Conservation (phyloP, 192 early-diverging fungal species). For the Entomortierella beljakovae region DNA sequence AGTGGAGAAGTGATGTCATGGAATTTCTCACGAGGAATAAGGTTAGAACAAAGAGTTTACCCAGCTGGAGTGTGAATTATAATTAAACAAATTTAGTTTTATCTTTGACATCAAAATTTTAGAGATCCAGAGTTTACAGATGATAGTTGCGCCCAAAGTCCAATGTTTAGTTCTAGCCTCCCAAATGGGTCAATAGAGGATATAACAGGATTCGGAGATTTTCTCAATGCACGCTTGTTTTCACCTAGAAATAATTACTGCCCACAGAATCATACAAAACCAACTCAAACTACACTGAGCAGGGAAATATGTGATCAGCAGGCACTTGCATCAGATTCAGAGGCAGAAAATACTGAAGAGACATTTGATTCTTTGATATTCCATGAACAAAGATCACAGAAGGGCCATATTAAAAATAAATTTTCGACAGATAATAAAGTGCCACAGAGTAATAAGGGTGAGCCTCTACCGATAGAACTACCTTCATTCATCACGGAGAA, state of each 20-base stretch:
- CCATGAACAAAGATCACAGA: too few species aligned
- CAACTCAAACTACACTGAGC: not conserved
- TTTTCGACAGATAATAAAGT: too few species aligned
- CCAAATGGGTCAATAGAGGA: conserved; percentile 3
- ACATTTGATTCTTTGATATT: not conserved
- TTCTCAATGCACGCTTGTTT: not conserved
- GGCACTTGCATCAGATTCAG: not conserved
- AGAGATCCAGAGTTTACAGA: not conserved
- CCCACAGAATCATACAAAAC: not conserved
- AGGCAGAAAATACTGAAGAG: not conserved
- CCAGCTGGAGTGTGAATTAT: too few species aligned
- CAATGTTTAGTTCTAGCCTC: not conserved
- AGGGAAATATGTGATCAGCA: not conserved
- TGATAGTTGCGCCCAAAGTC: conserved; percentile 17
- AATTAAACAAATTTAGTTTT: too few species aligned
- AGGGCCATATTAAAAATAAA: too few species aligned
- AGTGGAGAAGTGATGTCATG: not conserved
- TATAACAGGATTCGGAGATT: not conserved
- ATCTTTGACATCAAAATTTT: too few species aligned
- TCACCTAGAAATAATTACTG: not conserved
- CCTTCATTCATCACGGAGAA: not conserved
- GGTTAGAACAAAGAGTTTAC: conserved; percentile 1
- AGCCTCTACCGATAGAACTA: not conserved
- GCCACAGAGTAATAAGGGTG: not conserved
- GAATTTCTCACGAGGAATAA: conserved; percentile 12